Base-by-base conservation (phyloP, 805 yeast genomes). In the Candida schatavii region DNA sequence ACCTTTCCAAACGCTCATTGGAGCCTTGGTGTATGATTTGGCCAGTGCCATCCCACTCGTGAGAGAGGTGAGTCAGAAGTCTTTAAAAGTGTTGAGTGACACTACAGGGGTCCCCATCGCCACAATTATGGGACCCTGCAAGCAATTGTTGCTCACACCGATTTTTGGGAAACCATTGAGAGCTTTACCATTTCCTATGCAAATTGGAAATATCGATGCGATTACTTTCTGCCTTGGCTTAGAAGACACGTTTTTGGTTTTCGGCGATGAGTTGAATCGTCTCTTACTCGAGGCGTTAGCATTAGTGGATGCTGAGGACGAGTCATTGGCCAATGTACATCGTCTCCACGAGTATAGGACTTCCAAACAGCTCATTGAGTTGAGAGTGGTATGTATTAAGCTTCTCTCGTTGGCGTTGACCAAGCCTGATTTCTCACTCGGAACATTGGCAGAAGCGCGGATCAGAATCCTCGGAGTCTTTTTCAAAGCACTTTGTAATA, bases 121-220 rank as follows among this genome's bases (percentile, higher is more conserved):
- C 1, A 77, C 81, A 1, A 77, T 95, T 52, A 81, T 95, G 62
- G 78, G 81, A 3, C 90, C 91, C 15, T 90, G 95, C 40, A 88
- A 89, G 52, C 83, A 80, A 37, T 79, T 90, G 20, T 68, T 95
- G 22, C 66, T 93, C 36, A 86, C 95, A 0, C 98, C 99, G 5
- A 93, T 93, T 18, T 95, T 93, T 69, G 96, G 96, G 3, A 93
- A 93, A 57, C 99, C 99, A 0, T 66, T 93, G 44, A 75, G 99
- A 48, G 99, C 99, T 0, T 72, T 93, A 46, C 99, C 99, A 0
- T 93, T 95, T 67, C 93, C 96, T 3, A 93, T 91, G 96, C 99
- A 95, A 65, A 93, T 93, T 43, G 99, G 99, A 28, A 90, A 93
- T 59, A 90, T 93, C 46, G 98, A 93, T 47, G 98, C 98, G 1